Evolutionary conservation across 805 yeast genomes (phyloP).

Genomic region (Sugiyamaella boreocaroliniensis): DNA sequence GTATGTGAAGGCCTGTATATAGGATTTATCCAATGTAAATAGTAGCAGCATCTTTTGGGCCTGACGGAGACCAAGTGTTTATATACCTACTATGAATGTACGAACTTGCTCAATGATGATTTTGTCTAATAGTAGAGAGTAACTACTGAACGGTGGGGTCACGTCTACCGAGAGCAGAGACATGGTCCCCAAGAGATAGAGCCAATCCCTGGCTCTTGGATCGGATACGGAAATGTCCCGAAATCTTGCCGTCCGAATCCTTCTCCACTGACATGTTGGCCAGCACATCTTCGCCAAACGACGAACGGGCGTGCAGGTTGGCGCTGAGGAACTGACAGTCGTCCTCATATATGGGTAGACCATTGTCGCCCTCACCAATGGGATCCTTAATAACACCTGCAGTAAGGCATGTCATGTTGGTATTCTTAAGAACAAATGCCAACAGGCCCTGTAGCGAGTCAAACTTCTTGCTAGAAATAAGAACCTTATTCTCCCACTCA

Average conservation of each 20-base stretch:
- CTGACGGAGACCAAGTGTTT: too few species aligned
- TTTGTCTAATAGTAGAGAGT: not conserved
- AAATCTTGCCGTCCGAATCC: conserved; percentile 62
- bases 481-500: conserved; percentile 98
- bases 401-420: conserved; percentile 91
- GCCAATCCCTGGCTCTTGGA: conserved; percentile 98
- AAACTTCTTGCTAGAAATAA: conserved; percentile 40
- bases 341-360: conserved; percentile 21
- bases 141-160: not conserved
- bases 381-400: conserved; percentile 62
- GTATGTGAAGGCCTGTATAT: conserved; percentile 3
- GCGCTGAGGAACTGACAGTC: conserved; percentile 89
- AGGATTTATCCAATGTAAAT: not conserved
- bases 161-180: conserved; percentile 46
- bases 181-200: conserved; percentile 86
- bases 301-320: conserved; percentile 81
- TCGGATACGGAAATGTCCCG: conserved; percentile 94
- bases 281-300: conserved; percentile 96
- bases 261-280: conserved; percentile 93
- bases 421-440: conserved; percentile 66
- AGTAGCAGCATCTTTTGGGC: too few species aligned
- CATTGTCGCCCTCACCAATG: conserved; percentile 16
- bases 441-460: conserved; percentile 75
- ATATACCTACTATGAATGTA: too few species aligned
- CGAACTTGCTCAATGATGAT: not conserved